Evolutionary conservation across 257 asterid species (phyloP).

Genomic region (Solanum microdontum): DNA sequence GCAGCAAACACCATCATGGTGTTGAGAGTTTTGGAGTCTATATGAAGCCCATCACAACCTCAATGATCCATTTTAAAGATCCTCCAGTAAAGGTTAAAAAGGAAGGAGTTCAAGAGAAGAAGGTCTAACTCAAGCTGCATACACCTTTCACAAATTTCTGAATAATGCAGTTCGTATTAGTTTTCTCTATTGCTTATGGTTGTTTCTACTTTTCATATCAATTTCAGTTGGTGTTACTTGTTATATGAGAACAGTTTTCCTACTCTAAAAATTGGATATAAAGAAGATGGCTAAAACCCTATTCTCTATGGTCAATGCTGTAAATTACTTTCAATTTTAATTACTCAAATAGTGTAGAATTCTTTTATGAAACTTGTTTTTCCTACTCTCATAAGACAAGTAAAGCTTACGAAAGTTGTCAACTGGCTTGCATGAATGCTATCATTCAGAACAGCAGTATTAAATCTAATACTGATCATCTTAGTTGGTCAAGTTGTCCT

Average conservation of each 20-base stretch:
- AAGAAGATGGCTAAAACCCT: not conserved
- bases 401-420: not conserved
- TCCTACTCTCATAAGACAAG: not conserved
- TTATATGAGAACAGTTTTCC: not conserved
- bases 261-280: not conserved
- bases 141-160: not conserved
- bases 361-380: not conserved
- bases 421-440: not conserved
- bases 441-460: not conserved
- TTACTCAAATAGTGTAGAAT: not conserved
- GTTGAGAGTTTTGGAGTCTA: constrained; percentile 28
- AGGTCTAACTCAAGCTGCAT: not conserved
- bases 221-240: not conserved
- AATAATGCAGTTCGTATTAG: not conserved
- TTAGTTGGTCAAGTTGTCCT: not conserved
- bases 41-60: constrained; percentile 13
- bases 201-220: not conserved
- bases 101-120: not conserved
- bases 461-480: not conserved
- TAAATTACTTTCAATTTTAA: not conserved
- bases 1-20: not conserved
- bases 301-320: not conserved
- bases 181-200: not conserved
- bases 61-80: not conserved
- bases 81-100: not conserved